A percentile compares a stretch with the other conserved stretches of the same genome.
These are phyloP conservation scores for Salix brachista DNA, from an alignment of 345 rosid species.

Conservation along the genomic window DNA sequence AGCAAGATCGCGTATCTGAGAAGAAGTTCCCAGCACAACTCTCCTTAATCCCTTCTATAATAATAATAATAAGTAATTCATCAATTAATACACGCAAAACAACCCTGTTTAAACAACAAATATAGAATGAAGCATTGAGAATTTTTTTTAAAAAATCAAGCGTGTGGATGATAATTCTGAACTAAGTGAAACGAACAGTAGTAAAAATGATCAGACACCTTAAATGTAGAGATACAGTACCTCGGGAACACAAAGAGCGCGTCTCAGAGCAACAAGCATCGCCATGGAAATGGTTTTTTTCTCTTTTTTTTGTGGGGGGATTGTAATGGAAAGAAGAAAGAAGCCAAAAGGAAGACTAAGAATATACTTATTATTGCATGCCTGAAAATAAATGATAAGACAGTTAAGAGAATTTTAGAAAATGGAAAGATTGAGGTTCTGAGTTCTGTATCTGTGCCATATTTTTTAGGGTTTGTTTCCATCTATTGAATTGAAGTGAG, in stretches of 20 bases:
- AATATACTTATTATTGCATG: neutral
- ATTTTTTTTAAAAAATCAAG: too few species aligned
- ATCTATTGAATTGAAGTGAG: slow-evolving; percentile 20
- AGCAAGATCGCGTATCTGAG: slow-evolving; percentile 49
- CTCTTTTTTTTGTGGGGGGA: neutral
- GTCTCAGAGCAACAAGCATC: slow-evolving; percentile 44
- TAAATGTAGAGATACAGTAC: slow-evolving; percentile 11
- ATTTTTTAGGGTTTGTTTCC: slow-evolving; percentile 22
- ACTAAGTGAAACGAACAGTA: neutral
- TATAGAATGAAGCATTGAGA: too few species aligned
- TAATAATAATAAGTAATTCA: too few species aligned
- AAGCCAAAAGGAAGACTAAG: neutral
- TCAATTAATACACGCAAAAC: too few species aligned
- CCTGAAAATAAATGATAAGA: neutral
- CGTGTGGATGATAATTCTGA: too few species aligned
- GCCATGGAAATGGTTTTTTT: slow-evolving; percentile 40
- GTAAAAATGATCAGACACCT: neutral
- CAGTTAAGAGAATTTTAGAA: neutral
- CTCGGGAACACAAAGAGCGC: slow-evolving; percentile 38
- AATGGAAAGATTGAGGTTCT: slow-evolving; percentile 14
- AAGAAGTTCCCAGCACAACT: slow-evolving; percentile 43
- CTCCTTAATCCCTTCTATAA: slow-evolving; percentile 43
- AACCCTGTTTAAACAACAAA: too few species aligned
- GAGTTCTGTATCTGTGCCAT: neutral
- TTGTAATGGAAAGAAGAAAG: neutral